A percentile compares a stretch with the other conserved stretches of the same genome.
These are phyloP conservation scores for Sphagnum fallax DNA, from an alignment of 228 moss, liverwort and hornwort species.

Conservation along the genomic window DNA sequence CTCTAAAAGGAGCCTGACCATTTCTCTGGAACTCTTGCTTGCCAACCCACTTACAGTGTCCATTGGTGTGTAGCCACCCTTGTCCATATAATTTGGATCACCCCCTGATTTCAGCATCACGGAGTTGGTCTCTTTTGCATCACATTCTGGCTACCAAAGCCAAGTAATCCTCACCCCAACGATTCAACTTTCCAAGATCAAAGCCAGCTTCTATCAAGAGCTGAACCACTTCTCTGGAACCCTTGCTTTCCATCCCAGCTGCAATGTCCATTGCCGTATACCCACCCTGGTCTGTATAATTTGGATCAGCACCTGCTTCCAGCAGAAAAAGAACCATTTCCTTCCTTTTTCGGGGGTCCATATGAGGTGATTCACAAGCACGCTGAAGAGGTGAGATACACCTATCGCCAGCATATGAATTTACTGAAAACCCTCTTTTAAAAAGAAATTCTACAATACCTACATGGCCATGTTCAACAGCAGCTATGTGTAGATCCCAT, in stretches of 20 bases:
- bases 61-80: not conserved
- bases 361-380: not conserved
- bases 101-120: not conserved
- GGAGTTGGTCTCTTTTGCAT: too few relatives aligned
- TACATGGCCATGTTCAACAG: conserved; percentile 2
- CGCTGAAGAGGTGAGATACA: not conserved
- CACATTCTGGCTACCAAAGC: too few relatives aligned
- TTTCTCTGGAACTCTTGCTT: not conserved
- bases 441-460: conserved; percentile 6
- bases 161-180: too few relatives aligned
- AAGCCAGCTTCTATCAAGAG: conserved; percentile 4
- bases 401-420: not conserved
- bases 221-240: conserved; percentile 2
- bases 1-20: conserved; percentile 3
- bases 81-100: conserved; percentile 5
- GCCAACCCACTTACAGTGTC: not conserved
- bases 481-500: not conserved
- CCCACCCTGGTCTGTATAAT: not conserved
- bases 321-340: conserved; percentile 2
- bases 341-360: not conserved
- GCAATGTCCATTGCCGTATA: conserved; percentile 1
- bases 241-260: not conserved
- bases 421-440: not conserved
- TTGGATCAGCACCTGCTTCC: conserved; percentile 2
- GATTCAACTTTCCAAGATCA: too few relatives aligned